Percentiles rank a stretch among this genome's conserved stretches.
These are phyloP conservation scores for Aspergillus biplanus DNA, from an alignment of 495 filamentous ascomycete species.

Conservation along the genomic window DNA sequence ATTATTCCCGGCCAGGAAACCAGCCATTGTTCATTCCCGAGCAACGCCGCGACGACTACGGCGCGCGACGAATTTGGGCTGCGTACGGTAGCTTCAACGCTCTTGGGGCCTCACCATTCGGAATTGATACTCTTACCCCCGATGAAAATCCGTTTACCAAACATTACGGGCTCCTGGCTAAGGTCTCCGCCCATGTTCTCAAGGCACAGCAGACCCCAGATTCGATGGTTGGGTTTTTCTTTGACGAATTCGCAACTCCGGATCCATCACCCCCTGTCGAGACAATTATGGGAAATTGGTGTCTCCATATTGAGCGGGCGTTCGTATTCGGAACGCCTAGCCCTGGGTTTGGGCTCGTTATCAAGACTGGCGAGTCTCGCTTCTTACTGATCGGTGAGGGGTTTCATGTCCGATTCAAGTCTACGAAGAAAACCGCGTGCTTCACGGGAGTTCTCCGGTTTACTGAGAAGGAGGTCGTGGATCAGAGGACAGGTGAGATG, in stretches of 20 bases:
- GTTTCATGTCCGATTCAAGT: constrained; percentile 45
- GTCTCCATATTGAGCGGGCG: constrained; percentile 43
- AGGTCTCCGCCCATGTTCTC: constrained; percentile 41
- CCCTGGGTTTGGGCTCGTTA: constrained; percentile 49
- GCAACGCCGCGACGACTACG: constrained; percentile 52
- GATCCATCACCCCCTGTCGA: constrained; percentile 32
- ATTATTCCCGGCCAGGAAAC: constrained; percentile 44
- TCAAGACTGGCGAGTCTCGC: constrained; percentile 37
- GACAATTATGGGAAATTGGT: constrained; percentile 30
- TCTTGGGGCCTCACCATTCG: constrained; percentile 49
- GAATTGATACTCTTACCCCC: constrained; percentile 48
- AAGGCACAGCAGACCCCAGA: constrained; percentile 40
- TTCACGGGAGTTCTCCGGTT: constrained; percentile 51
- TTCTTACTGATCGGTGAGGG: constrained; percentile 55
- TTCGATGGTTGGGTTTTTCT: constrained; percentile 51
- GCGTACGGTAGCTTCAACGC: constrained; percentile 48
- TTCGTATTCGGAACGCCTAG: constrained; percentile 54
- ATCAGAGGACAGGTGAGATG: constrained; percentile 41
- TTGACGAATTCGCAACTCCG: constrained; percentile 40
- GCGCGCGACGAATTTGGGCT: constrained; percentile 47
- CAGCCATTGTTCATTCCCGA: constrained; percentile 57
- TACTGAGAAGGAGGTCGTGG: constrained; percentile 41
- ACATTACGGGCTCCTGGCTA: constrained; percentile 43
- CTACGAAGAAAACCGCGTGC: constrained; percentile 28
- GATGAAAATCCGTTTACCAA: constrained; percentile 39